phyloP scores from a whole-genome alignment of 495 filamentous ascomycete genomes.

The Articulospora tetracladia region DNA sequence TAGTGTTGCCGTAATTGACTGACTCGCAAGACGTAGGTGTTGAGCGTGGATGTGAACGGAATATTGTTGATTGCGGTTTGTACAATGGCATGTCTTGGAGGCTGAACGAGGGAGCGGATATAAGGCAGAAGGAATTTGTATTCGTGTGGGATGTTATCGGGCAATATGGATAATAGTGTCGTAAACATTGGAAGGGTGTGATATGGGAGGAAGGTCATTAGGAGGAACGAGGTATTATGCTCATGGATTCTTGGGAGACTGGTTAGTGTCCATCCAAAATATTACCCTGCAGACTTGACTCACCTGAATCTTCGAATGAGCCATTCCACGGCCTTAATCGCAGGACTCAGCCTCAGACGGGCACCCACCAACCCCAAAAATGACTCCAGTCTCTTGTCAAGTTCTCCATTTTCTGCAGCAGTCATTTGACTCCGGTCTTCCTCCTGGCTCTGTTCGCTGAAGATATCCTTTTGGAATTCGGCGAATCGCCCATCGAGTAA shows the following conservation, averaged over 20 bases:
- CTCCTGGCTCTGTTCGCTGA: constrained; percentile 85
- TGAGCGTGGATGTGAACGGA: constrained; percentile 66
- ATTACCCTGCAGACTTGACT: constrained; percentile 30
- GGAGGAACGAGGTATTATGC: constrained; percentile 71
- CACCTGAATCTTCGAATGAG: constrained; percentile 87
- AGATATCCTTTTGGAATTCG: constrained; percentile 66
- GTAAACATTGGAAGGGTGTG: constrained; percentile 77
- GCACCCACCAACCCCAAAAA: constrained; percentile 77
- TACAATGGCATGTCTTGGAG: constrained; percentile 75
- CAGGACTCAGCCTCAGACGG: constrained; percentile 76
- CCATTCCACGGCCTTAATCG: constrained; percentile 91
- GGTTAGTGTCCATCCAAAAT: background rate
- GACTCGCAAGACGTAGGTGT: constrained; percentile 67
- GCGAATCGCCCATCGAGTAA: constrained; percentile 72
- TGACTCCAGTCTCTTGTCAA: constrained; percentile 71
- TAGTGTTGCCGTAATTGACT: constrained; percentile 65
- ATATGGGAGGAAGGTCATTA: constrained; percentile 92
- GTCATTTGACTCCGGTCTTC: constrained; percentile 86
- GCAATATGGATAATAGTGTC: constrained; percentile 78
- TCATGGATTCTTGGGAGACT: constrained; percentile 70
- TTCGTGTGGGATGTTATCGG: constrained; percentile 62
- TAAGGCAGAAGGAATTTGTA: constrained; percentile 86
- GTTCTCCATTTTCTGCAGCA: constrained; percentile 68
- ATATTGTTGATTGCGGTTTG: constrained; percentile 72
- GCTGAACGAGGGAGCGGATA: constrained; percentile 64